Percentiles rank a stretch among this genome's conserved stretches.
Evolutionary conservation across 2,329 filamentous ascomycete genomes (phyloP).

Genomic region (Aspergillus sp.): DNA sequence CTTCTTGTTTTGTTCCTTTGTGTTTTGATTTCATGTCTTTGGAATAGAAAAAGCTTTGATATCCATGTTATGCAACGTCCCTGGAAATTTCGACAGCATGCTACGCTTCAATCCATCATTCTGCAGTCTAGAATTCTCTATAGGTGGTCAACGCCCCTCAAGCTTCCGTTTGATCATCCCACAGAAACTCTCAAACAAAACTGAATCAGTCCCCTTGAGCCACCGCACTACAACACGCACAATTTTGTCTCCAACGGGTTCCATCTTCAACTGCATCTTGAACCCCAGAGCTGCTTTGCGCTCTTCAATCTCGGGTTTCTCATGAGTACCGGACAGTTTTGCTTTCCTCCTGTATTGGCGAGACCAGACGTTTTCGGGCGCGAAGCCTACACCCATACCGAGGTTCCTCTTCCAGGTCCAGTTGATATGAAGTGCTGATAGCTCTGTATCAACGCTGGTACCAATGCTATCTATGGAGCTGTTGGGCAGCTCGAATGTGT

Average conservation of each 20-base stretch:
- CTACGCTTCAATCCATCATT: background rate
- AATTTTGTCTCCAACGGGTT: constrained; percentile 38
- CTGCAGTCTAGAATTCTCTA: background rate
- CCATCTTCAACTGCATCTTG: constrained; percentile 55
- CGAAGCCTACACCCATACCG: constrained; percentile 64
- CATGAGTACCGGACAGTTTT: constrained; percentile 30
- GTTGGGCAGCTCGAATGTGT: constrained; percentile 45
- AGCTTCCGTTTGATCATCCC: constrained; percentile 71
- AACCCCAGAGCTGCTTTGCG: constrained; percentile 61
- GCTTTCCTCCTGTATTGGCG: constrained; percentile 70
- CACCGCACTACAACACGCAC: constrained; percentile 65
- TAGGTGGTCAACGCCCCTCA: constrained; percentile 24
- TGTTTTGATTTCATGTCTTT: background rate
- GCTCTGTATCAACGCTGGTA: constrained; percentile 50
- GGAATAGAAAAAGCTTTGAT: constrained; percentile 9
- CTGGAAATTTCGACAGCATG: background rate
- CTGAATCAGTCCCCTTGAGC: constrained; percentile 74
- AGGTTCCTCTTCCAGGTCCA: constrained; percentile 67
- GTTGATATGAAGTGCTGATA: constrained; percentile 62
- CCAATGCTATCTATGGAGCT: constrained; percentile 38
- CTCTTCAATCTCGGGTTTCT: constrained; percentile 39
- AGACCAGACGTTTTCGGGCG: constrained; percentile 75
- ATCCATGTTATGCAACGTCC: background rate
- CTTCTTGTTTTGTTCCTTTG: background rate
- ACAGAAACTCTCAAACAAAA: constrained; percentile 84